Evolutionary conservation across 257 asterid species (phyloP).

Genomic region (Apocynum venetum): DNA sequence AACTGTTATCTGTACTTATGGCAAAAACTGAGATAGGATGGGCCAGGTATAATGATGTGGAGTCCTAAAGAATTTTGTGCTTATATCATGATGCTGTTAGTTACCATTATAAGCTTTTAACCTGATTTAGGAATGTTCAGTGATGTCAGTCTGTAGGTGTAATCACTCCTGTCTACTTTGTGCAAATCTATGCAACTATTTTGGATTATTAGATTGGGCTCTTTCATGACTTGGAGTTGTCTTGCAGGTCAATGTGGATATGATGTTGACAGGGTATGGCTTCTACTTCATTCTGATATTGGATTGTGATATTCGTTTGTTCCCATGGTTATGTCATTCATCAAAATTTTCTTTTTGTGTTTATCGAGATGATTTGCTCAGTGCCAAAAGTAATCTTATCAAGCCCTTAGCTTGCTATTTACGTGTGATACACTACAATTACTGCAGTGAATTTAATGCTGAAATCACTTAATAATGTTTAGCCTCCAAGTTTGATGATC

Average conservation of each 20-base stretch:
- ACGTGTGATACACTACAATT: not conserved
- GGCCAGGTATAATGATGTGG: not conserved
- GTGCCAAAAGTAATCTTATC: not conserved
- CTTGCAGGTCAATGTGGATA: constrained; percentile 86
- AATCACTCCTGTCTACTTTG: not conserved
- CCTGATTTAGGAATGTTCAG: not conserved
- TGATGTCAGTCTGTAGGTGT: not conserved
- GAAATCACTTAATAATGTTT: not conserved
- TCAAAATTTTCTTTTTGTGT: not conserved
- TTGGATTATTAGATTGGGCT: constrained; percentile 17
- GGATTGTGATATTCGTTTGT: not conserved
- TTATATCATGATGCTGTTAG: not conserved
- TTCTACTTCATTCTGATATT: constrained; percentile 5
- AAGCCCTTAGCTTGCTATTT: not conserved
- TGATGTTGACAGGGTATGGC: constrained; percentile 68
- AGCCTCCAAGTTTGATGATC: not conserved
- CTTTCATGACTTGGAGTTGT: constrained; percentile 23
- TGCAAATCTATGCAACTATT: not conserved
- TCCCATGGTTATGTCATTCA: not conserved
- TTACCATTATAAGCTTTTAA: not conserved
- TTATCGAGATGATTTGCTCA: not conserved
- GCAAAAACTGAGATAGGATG: too few relatives aligned
- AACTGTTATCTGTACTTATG: not conserved
- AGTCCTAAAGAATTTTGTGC: not conserved
- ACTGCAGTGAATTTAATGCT: not conserved